phyloP scores from a whole-genome alignment of 495 filamentous ascomycete species.

The Xylona heveae region DNA sequence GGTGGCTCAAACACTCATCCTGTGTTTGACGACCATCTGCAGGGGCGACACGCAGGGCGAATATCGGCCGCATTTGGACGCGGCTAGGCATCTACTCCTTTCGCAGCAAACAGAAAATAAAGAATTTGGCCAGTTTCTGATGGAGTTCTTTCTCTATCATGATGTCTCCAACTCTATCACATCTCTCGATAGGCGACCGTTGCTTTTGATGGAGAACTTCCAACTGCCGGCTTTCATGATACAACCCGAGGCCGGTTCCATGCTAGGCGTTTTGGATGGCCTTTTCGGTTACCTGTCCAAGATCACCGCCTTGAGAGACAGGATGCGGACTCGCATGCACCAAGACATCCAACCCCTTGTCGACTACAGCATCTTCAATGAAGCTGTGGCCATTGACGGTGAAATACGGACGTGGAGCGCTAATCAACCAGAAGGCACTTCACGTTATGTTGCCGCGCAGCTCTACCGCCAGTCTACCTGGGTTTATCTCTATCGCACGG shows the following conservation, averaged over 20 bases:
- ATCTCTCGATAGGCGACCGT: constrained; percentile 32
- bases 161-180: constrained; percentile 68
- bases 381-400: constrained; percentile 58
- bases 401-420: constrained; percentile 61
- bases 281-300: constrained; percentile 63
- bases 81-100: constrained; percentile 48
- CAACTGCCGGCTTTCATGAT: constrained; percentile 48
- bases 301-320: constrained; percentile 59
- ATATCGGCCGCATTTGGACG: constrained; percentile 63
- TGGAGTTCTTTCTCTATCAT: constrained; percentile 88
- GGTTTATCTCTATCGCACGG: constrained; percentile 76
- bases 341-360: constrained; percentile 44
- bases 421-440: constrained; percentile 39
- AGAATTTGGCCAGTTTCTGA: constrained; percentile 57
- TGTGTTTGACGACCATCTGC: constrained; percentile 60
- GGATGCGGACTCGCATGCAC: constrained; percentile 44
- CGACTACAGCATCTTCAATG: constrained; percentile 50
- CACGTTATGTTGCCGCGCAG: constrained; percentile 53
- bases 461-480: constrained; percentile 81
- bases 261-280: constrained; percentile 76
- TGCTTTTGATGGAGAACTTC: constrained; percentile 36
- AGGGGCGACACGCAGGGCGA: constrained; percentile 58
- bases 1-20: constrained; percentile 62
- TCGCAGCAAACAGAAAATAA: constrained; percentile 35
- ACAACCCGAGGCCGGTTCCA: constrained; percentile 46